Conservation (phyloP, 495 filamentous ascomycete genomes). For the Penicilliopsis zonata region DNA sequence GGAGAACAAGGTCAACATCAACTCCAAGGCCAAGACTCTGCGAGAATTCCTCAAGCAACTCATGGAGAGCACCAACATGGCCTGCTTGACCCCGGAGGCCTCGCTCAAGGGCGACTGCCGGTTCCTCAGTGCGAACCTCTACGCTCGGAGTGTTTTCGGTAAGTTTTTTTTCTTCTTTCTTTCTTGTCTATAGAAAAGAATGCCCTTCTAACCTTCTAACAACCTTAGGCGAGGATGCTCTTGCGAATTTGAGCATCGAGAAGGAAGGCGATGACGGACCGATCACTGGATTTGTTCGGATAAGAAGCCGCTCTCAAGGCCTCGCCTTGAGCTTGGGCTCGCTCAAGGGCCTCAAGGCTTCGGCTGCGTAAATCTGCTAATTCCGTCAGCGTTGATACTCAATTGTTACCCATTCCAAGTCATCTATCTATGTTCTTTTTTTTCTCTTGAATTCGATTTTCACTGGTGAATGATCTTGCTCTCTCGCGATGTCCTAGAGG, state of each 20-base stretch:
- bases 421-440: constrained; percentile 10
- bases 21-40: constrained; percentile 85
- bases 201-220: constrained; percentile 13
- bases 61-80: constrained; percentile 98
- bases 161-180: constrained; percentile 23
- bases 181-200: not conserved
- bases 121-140: constrained; percentile 94
- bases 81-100: constrained; percentile 90
- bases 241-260: constrained; percentile 96
- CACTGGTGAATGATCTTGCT: constrained; percentile 21
- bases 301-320: constrained; percentile 94
- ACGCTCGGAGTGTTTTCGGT: constrained; percentile 98
- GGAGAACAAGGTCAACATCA: constrained; percentile 99
- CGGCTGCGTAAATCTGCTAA: constrained; percentile 29
- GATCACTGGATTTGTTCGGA: constrained; percentile 97
- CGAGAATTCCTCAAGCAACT: constrained; percentile 88
- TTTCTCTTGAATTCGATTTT: constrained; percentile 8
- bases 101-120: constrained; percentile 96
- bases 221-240: constrained; percentile 82
- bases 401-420: constrained; percentile 12
- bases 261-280: constrained; percentile 93
- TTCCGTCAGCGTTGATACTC: constrained; percentile 11
- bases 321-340: constrained; percentile 88
- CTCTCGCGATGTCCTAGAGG: constrained; percentile 20
- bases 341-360: constrained; percentile 78